A percentile compares a stretch with the other conserved stretches of the same genome.
Evolutionary conservation across 768 basidiomycete species (phyloP).

Genomic region (Collybia nuda): DNA sequence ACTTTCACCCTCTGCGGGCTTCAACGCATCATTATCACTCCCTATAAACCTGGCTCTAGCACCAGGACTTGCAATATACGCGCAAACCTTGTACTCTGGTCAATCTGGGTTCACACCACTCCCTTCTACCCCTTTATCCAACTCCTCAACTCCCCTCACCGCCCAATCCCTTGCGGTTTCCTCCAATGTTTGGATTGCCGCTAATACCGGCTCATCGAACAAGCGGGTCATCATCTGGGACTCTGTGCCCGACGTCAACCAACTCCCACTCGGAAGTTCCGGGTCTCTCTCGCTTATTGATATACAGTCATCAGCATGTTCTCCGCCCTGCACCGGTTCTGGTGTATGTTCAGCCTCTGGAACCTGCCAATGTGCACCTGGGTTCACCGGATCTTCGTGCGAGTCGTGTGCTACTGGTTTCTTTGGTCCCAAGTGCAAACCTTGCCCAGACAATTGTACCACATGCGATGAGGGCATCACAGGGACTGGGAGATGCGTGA

Average conservation of each 20-base stretch:
- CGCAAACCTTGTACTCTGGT: slow-evolving; percentile 53
- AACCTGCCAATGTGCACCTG: slow-evolving; percentile 65
- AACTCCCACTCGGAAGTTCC: slow-evolving; percentile 54
- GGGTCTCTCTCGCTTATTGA: slow-evolving; percentile 58
- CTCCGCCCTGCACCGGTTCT: slow-evolving; percentile 63
- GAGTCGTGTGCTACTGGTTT: slow-evolving; percentile 68
- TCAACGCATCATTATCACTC: slow-evolving; percentile 49
- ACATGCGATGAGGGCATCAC: slow-evolving; percentile 76
- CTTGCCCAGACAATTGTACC: slow-evolving; percentile 64
- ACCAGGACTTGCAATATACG: slow-evolving; percentile 54
- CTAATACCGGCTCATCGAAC: slow-evolving; percentile 42
- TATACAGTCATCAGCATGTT: slow-evolving; percentile 58
- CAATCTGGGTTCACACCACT: slow-evolving; percentile 48
- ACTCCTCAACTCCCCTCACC: slow-evolving; percentile 40
- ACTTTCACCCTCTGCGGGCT: slow-evolving; percentile 52
- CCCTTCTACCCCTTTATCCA: slow-evolving; percentile 35
- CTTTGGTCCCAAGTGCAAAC: slow-evolving; percentile 68
- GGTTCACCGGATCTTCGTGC: slow-evolving; percentile 76
- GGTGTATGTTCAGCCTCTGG: slow-evolving; percentile 64
- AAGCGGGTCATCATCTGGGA: slow-evolving; percentile 72
- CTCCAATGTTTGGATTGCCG: slow-evolving; percentile 53
- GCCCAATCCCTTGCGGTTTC: slow-evolving; percentile 56
- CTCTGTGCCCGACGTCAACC: slow-evolving; percentile 71
- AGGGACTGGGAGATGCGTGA: slow-evolving; percentile 71
- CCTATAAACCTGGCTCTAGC: slow-evolving; percentile 55